phyloP scores from a whole-genome alignment of 2,329 filamentous ascomycete genomes.

The Fusarium sp. region DNA sequence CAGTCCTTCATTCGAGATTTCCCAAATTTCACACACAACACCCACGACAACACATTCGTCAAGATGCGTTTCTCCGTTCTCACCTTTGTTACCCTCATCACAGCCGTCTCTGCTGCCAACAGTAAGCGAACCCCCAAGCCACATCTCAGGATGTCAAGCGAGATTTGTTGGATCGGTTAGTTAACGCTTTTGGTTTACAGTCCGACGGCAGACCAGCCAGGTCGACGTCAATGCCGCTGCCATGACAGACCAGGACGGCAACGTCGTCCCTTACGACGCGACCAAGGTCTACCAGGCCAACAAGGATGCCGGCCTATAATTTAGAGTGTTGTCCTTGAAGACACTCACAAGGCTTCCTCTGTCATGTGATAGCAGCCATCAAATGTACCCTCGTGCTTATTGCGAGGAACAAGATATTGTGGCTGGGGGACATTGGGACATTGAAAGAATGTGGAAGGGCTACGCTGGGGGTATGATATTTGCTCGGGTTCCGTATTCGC shows the following conservation, averaged over 20 bases:
- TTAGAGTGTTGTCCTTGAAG: constrained; percentile 1
- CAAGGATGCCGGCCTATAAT: constrained; percentile 56
- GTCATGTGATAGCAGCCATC: too few relatives aligned
- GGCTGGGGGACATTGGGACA: too few relatives aligned
- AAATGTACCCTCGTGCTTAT: too few relatives aligned
- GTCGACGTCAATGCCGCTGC: constrained; percentile 57
- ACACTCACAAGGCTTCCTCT: not conserved
- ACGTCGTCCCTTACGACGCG: constrained; percentile 63
- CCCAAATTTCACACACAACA: constrained; percentile 25
- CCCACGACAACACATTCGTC: constrained; percentile 43
- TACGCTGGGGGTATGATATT: too few relatives aligned
- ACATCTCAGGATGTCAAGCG: not conserved
- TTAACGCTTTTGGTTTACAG: constrained; percentile 28
- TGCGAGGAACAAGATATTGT: too few relatives aligned
- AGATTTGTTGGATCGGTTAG: not conserved
- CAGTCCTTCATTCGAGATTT: constrained; percentile 8
- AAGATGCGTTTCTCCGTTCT: constrained; percentile 70
- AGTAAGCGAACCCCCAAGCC: constrained; percentile 40
- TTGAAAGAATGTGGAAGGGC: too few relatives aligned
- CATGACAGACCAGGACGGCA: constrained; percentile 64
- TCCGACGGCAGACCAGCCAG: constrained; percentile 31
- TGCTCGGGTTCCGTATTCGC: too few relatives aligned
- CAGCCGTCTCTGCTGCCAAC: constrained; percentile 61
- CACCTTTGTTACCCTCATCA: constrained; percentile 63
- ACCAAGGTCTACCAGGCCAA: constrained; percentile 60